phyloP scores from a whole-genome alignment of 192 early-diverging fungal genomes.

The Diversispora eburnea region DNA sequence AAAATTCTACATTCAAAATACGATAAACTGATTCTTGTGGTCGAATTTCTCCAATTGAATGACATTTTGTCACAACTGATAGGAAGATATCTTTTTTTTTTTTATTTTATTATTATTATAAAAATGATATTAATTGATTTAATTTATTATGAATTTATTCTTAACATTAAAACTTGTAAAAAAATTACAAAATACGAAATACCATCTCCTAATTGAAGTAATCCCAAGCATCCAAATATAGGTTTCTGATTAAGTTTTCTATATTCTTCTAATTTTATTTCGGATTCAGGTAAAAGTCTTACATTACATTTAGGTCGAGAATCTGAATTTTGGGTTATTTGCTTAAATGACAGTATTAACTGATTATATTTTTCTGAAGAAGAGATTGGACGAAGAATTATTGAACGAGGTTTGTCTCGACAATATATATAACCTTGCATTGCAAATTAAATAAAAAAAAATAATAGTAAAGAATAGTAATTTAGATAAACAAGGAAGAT shows the following conservation, averaged over 20 bases:
- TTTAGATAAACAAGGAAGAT: too few species aligned
- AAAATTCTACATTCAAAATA: conserved; percentile 68
- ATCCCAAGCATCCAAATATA: conserved; percentile 54
- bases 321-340: background rate
- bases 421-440: conserved; percentile 4
- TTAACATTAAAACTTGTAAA: background rate
- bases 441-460: too few species aligned
- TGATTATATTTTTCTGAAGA: background rate
- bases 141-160: conserved; percentile 11
- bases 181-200: conserved; percentile 23
- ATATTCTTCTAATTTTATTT: conserved; percentile 3
- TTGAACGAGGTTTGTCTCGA: conserved; percentile 3
- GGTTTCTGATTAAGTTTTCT: conserved; percentile 7
- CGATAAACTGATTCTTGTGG: conserved; percentile 63
- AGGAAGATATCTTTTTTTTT: conserved; percentile 61
- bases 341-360: background rate
- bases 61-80: conserved; percentile 64
- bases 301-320: conserved; percentile 19
- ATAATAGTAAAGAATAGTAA: too few species aligned
- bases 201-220: conserved; percentile 52
- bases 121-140: conserved; percentile 25
- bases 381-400: background rate
- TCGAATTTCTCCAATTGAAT: conserved; percentile 56
- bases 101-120: conserved; percentile 30
- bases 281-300: background rate